Percentiles rank a stretch among this genome's conserved stretches.
These are phyloP conservation scores for Scheffersomyces insectosa DNA, from an alignment of 1,139 yeast species.

Conservation along the genomic window DNA sequence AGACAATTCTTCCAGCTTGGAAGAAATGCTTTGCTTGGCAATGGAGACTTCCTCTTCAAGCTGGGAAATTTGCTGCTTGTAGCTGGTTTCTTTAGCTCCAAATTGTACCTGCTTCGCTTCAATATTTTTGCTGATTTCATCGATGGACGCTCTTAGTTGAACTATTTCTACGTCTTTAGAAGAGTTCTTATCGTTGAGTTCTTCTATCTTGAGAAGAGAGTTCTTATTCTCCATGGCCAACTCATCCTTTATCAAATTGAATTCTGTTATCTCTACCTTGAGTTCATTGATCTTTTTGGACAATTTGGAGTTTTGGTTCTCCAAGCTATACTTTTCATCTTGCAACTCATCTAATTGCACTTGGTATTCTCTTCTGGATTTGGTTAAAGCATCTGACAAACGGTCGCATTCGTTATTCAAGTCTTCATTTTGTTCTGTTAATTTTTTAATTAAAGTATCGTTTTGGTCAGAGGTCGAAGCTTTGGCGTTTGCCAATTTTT, in stretches of 20 bases:
- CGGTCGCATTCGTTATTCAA: conserved; percentile 70
- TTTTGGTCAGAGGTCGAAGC: conserved; percentile 10
- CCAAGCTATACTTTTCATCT: conserved; percentile 49
- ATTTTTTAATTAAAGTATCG: conserved; percentile 12
- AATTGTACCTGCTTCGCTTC: conserved; percentile 1
- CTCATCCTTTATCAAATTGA: conserved; percentile 48
- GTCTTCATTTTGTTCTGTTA: conserved; percentile 55
- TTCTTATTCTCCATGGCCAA: conserved; percentile 45
- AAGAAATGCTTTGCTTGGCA: conserved; percentile 6
- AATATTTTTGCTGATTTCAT: neutral
- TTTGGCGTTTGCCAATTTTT: conserved; percentile 4
- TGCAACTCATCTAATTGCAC: conserved; percentile 39
- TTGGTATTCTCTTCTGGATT: conserved; percentile 48
- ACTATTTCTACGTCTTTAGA: conserved; percentile 20
- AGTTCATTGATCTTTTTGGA: conserved; percentile 41
- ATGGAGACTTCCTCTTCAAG: conserved; percentile 10
- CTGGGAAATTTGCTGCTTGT: conserved; percentile 6
- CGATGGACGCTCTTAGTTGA: neutral
- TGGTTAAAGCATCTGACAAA: conserved; percentile 51
- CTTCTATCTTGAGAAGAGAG: conserved; percentile 44
- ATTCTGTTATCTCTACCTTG: conserved; percentile 46
- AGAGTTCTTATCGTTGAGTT: conserved; percentile 38
- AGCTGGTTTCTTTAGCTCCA: neutral
- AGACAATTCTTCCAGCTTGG: conserved; percentile 9
- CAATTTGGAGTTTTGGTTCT: conserved; percentile 35